Percentiles rank a stretch among this genome's conserved stretches.
phyloP scores from a whole-genome alignment of 2,329 filamentous ascomycete genomes.

The Ceratocystis cubensis region DNA sequence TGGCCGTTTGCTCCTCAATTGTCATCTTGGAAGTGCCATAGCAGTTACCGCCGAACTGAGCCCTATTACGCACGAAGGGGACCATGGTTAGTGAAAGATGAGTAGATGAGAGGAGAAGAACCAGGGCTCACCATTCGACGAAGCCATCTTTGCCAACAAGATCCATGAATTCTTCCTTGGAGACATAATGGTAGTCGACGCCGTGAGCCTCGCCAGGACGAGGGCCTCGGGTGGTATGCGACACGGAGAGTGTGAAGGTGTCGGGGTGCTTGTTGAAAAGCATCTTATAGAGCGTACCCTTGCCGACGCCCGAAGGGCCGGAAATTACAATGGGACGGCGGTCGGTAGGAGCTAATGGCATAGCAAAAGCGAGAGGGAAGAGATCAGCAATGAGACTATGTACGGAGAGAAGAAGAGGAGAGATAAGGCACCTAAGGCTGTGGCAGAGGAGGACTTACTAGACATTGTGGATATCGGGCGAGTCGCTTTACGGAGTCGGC shows the following conservation, averaged over 20 bases:
- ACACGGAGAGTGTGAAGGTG: slow-evolving; percentile 44
- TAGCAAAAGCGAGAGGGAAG: not conserved
- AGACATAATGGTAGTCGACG: slow-evolving; percentile 69
- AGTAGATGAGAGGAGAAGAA: not conserved
- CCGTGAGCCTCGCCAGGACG: slow-evolving; percentile 64
- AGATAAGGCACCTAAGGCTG: not conserved
- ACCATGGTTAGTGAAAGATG: not conserved
- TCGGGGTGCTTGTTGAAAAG: slow-evolving; percentile 48
- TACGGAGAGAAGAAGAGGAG: not conserved
- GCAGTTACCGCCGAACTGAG: slow-evolving; percentile 70
- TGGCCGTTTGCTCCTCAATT: slow-evolving; percentile 59
- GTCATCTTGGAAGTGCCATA: slow-evolving; percentile 78
- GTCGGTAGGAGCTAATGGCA: slow-evolving; percentile 30
- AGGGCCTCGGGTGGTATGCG: slow-evolving; percentile 70
- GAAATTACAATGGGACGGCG: slow-evolving; percentile 62
- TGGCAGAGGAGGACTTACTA: slow-evolving; percentile 9
- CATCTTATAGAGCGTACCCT: slow-evolving; percentile 64
- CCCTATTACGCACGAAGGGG: slow-evolving; percentile 33
- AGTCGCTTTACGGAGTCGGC: slow-evolving; percentile 10
- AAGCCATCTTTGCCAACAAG: slow-evolving; percentile 61
- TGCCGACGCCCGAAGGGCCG: slow-evolving; percentile 67
- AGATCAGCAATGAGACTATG: slow-evolving; percentile 21
- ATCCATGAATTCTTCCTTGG: slow-evolving; percentile 51
- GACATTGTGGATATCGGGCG: slow-evolving; percentile 18
- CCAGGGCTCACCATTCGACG: slow-evolving; percentile 44